Percentiles rank a stretch among this genome's conserved stretches.
phyloP scores from a whole-genome alignment of 352 stramenopile species.

The Phytophthora europaea region DNA sequence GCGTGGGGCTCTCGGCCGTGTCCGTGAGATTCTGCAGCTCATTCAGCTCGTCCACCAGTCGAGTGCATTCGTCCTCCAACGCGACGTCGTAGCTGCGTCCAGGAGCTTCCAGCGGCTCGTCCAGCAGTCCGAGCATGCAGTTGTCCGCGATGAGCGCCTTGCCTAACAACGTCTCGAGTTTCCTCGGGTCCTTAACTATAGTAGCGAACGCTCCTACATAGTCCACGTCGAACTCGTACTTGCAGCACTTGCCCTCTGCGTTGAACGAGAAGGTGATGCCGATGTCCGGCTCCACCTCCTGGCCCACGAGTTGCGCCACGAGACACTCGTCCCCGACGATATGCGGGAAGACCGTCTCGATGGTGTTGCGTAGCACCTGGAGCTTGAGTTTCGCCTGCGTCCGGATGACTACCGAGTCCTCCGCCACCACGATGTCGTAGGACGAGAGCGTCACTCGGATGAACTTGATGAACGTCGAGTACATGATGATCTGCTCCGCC shows the following conservation, averaged over 20 bases:
- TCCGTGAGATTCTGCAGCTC: conserved; percentile 8
- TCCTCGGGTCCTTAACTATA: conserved; percentile 42
- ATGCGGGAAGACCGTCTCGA: conserved; percentile 58
- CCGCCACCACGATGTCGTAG: conserved; percentile 44
- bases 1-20: not conserved
- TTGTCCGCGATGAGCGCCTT: conserved; percentile 48
- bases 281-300: conserved; percentile 38
- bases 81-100: not conserved
- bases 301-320: conserved; percentile 48
- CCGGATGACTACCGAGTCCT: conserved; percentile 49
- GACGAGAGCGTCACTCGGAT: conserved; percentile 40
- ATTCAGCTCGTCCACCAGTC: conserved; percentile 1
- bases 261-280: conserved; percentile 55
- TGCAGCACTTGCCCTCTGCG: conserved; percentile 31
- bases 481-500: conserved; percentile 53
- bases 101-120: conserved; percentile 3
- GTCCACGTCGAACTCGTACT: conserved; percentile 49
- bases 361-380: conserved; percentile 58
- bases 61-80: conserved; percentile 4
- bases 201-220: conserved; percentile 47
- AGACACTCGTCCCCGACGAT: conserved; percentile 51
- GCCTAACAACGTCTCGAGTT: conserved; percentile 47
- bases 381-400: conserved; percentile 44
- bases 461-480: conserved; percentile 56
- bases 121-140: conserved; percentile 33